These are phyloP conservation scores for Colletotrichum sp. DNA, from an alignment of 2,329 filamentous ascomycete species.

Conservation along the genomic window DNA sequence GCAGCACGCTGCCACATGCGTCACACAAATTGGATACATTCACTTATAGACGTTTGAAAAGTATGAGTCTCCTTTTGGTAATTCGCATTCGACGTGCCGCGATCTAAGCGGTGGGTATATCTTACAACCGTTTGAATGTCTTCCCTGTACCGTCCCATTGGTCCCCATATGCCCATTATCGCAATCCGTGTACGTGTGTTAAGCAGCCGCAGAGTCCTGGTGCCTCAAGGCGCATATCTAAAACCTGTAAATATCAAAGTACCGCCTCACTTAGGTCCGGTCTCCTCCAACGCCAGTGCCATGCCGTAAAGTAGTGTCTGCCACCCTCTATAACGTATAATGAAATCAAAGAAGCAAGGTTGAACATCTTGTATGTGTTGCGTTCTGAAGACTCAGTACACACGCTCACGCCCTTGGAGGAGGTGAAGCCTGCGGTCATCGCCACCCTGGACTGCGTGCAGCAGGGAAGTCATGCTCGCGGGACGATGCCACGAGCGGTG, in stretches of 20 bases:
- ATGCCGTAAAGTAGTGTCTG: not conserved
- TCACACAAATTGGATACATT: not conserved
- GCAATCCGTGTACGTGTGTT: conserved; percentile 1
- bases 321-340: not conserved
- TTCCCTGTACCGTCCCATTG: not conserved
- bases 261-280: not conserved
- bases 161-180: not conserved
- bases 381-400: conserved; percentile 26
- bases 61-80: not conserved
- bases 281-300: conserved; percentile 4
- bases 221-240: conserved; percentile 15
- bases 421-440: conserved; percentile 36
- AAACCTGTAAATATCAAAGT: not conserved
- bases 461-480: conserved; percentile 17
- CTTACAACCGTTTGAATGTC: not conserved
- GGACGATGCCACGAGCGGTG: conserved; percentile 19
- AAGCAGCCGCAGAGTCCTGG: conserved; percentile 8
- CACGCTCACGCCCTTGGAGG: conserved; percentile 39
- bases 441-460: conserved; percentile 11
- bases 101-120: conserved; percentile 11
- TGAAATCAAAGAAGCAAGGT: not conserved
- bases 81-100: conserved; percentile 3
- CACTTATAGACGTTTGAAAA: not conserved
- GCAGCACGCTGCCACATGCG: not conserved
- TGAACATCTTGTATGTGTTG: not conserved